Conservation (phyloP, 23 red algal genomes). For the Gracilariopsis chorda region DNA sequence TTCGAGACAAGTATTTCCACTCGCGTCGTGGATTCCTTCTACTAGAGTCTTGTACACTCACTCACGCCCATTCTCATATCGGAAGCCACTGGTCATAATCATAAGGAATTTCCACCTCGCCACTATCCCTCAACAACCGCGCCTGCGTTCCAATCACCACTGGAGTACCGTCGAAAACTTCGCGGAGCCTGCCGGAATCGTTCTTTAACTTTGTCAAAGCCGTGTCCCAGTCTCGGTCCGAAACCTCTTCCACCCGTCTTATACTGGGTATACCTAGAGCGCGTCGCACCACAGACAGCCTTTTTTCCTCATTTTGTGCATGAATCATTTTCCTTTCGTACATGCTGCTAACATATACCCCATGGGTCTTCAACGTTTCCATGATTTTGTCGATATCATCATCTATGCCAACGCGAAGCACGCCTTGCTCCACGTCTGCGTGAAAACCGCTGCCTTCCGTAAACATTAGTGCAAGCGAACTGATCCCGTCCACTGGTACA, state of each 20-base stretch:
- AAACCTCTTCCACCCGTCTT: background rate
- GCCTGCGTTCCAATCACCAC: slow-evolving; percentile 36
- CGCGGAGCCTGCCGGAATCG: slow-evolving; percentile 3
- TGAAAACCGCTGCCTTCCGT: slow-evolving; percentile 13
- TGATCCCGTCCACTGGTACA: background rate
- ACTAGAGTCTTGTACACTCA: no score
- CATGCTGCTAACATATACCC: background rate
- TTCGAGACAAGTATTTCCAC: slow-evolving; percentile 24
- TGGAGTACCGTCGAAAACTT: slow-evolving; percentile 12
- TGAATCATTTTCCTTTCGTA: slow-evolving; percentile 6
- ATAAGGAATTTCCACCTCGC: slow-evolving; percentile 48
- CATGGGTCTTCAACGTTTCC: background rate
- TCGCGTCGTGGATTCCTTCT: background rate
- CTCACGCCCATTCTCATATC: no score
- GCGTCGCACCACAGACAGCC: background rate
- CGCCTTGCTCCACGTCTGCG: background rate
- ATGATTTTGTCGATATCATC: background rate
- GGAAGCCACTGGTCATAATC: slow-evolving; percentile 33
- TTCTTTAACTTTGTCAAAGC: background rate
- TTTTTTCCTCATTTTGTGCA: slow-evolving; percentile 4
- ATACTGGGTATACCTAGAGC: slow-evolving; percentile 16
- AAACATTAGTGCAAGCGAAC: slow-evolving; percentile 39
- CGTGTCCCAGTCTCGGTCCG: slow-evolving; percentile 11
- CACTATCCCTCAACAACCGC: slow-evolving; percentile 26
- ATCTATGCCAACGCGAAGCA: slow-evolving; percentile 7